Evolutionary conservation across 768 basidiomycete species (phyloP).

Genomic region (Leucocoprinus birnbaumii): DNA sequence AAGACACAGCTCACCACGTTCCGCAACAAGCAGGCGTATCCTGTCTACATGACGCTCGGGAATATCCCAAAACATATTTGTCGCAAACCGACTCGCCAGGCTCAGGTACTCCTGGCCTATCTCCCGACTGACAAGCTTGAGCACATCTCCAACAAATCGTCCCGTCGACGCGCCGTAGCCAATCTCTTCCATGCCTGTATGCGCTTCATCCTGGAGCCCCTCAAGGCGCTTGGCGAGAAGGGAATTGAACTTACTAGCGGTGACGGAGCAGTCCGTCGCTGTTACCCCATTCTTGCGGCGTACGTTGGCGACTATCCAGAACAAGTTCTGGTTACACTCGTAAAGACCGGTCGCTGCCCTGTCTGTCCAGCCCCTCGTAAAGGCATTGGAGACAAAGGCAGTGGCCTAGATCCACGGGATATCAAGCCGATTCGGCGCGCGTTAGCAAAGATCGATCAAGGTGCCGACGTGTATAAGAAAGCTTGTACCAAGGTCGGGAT

Average conservation of each 20-base stretch:
- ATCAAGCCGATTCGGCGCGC: background rate
- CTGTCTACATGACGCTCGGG: slow-evolving; percentile 46
- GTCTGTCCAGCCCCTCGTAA: slow-evolving; percentile 17
- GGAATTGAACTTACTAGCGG: slow-evolving; percentile 23
- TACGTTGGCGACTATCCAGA: slow-evolving; percentile 42
- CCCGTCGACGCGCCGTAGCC: slow-evolving; percentile 17
- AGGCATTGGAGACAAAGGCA: slow-evolving; percentile 18
- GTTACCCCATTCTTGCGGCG: slow-evolving; percentile 37
- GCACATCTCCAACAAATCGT: slow-evolving; percentile 22
- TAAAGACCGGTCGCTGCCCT: slow-evolving; percentile 26
- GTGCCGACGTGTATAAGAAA: background rate
- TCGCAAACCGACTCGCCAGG: slow-evolving; percentile 31
- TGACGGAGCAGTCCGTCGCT: slow-evolving; percentile 27
- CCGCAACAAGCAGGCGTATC: slow-evolving; percentile 39
- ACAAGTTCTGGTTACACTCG: slow-evolving; percentile 33
- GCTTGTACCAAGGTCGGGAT: background rate
- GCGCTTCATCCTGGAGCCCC: slow-evolving; percentile 23
- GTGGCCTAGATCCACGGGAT: slow-evolving; percentile 10
- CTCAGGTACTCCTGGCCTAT: slow-evolving; percentile 33
- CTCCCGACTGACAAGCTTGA: slow-evolving; percentile 34
- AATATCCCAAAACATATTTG: slow-evolving; percentile 40
- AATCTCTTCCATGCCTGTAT: slow-evolving; percentile 38
- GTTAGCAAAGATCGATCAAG: background rate
- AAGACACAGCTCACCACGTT: slow-evolving; percentile 41
- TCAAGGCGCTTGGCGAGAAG: slow-evolving; percentile 25